Evolutionary conservation across 371 early-diverging fungal genomes (phyloP).

Genomic region (Entomophthora muscae): DNA sequence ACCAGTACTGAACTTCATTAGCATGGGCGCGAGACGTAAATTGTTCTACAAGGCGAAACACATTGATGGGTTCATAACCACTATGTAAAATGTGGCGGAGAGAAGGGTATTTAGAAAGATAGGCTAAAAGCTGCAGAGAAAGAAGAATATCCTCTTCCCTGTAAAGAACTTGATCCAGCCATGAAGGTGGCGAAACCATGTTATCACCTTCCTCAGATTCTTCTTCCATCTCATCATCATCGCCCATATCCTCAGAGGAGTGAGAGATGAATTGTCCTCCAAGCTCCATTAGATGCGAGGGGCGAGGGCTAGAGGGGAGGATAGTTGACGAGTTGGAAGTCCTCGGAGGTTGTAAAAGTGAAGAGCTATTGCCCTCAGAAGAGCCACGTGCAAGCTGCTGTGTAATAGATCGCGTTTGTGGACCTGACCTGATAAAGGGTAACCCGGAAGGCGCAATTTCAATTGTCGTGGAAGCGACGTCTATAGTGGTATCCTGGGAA

Average conservation of each 20-base stretch:
- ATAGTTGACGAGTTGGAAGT: not conserved
- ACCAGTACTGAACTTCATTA: slow-evolving; percentile 53
- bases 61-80: slow-evolving; percentile 29
- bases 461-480: slow-evolving; percentile 5
- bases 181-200: slow-evolving; percentile 15
- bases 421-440: slow-evolving; percentile 2
- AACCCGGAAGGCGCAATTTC: not conserved
- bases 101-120: slow-evolving; percentile 64
- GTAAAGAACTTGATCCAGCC: slow-evolving; percentile 38
- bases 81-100: slow-evolving; percentile 46
- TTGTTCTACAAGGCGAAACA: slow-evolving; percentile 54
- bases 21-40: slow-evolving; percentile 47
- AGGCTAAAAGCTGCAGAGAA: slow-evolving; percentile 67
- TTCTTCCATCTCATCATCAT: slow-evolving; percentile 1
- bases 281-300: not conserved
- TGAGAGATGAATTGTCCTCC: not conserved
- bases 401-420: not conserved
- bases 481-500: slow-evolving; percentile 8
- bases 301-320: not conserved
- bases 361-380: not conserved
- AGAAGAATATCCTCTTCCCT: slow-evolving; percentile 72
- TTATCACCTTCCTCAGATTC: slow-evolving; percentile 8
- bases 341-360: not conserved
- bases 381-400: not conserved
- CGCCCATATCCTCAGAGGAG: not conserved